Evolutionary conservation across 768 basidiomycete genomes (phyloP), one percentile per base, ranked within the genome.

Genomic region (Russula compacta): DNA sequence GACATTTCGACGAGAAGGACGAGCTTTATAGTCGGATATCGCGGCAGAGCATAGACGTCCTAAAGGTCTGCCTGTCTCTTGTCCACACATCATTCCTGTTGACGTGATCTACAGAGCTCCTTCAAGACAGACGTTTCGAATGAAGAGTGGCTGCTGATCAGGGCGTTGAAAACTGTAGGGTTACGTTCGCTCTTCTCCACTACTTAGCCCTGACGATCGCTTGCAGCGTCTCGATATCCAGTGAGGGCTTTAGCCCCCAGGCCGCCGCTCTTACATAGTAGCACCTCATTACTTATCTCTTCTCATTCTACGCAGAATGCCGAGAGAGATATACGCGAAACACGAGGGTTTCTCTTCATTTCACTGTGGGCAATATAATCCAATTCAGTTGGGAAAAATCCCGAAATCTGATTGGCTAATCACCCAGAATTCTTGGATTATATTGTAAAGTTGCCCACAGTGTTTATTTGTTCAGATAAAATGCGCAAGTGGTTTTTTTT

Each of bases 1-100:
- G 95, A 66, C 95, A 98, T 74, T 98, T 94, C 69, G 88, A 90
- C 68, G 95, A 98, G 49, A 91, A 95, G 74, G 95, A 98, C 71
- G 97, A 98, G 67, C 72, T 98, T 42, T 79, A 94, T 55, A 94
- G 92, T 56, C 87, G 89, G 63, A 87, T 99, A 70, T 89, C 91
- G 38, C 83, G 95, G 50, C 85, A 87, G 73, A 94, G 91, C 67
- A 98, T 99, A 65, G 97, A 98, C 72, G 90, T 95, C 9, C 79
- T 98, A 48, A 98, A 98, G 88, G 86, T 89, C 68, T 40, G 68
- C 58, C n/a, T 57, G 7, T 17, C 58, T 36, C 39, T 40, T 21
- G n/a, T 29, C 43, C 29, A 47, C 9, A 36, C 29, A 8, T 36
- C 55, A 10, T 47, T 56, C 43, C 56, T 32, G 52, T 67, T 59